Base-by-base conservation (phyloP, 371 early-diverging fungal genomes). In the Mucor sp. region DNA sequence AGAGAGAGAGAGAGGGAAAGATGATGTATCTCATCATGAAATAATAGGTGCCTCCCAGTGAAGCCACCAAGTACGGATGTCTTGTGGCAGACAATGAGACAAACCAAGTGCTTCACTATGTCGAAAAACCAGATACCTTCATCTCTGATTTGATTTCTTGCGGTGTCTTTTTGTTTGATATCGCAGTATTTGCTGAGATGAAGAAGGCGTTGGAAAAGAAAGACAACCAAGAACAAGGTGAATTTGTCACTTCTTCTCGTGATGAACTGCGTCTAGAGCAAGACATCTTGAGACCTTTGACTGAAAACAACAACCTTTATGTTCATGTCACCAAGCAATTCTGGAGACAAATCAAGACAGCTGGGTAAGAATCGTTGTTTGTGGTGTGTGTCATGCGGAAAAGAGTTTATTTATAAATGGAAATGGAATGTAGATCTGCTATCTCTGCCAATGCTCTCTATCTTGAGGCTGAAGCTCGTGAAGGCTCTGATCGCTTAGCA, bases 321-420 rank as follows among this genome's bases (percentile, higher is more conserved):
- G 94, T 94, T 44, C 91, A 82, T 75, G 87, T 87, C 63, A 89
- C 87, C 69, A 84, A 83, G 41, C 90, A 92, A 55, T 95, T 96
- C 66, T 98, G 97, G 97, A 87, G 90, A 73, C 94, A 96, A 79
- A 91, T 98, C 81, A 98, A 97, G 77, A 94, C 97, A 19, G 94
- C 97, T 50, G 71, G 71, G 68, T 68, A 68, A 67, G 35, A 27
- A 28, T 15, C 56, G 4, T 21, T 19, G 17, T 50, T 23, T 21
- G 25, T 17, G 37, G 6, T 21, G 25, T 17, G 37, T 37, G 14
- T 37, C 14, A 37, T 37, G 37, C 37, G 14, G 37, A 37, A 37
- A 14, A 37, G 37, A 35, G 21, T 6, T 28, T 62, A 19, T 12
- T 37, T 62, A 21, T 28, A 56, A 27, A n/a, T 15, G 30, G 30